Percentiles rank a stretch among this genome's conserved stretches.
Conservation (phyloP, 768 basidiomycete genomes). For the Rhodotorula taiwanensis region DNA sequence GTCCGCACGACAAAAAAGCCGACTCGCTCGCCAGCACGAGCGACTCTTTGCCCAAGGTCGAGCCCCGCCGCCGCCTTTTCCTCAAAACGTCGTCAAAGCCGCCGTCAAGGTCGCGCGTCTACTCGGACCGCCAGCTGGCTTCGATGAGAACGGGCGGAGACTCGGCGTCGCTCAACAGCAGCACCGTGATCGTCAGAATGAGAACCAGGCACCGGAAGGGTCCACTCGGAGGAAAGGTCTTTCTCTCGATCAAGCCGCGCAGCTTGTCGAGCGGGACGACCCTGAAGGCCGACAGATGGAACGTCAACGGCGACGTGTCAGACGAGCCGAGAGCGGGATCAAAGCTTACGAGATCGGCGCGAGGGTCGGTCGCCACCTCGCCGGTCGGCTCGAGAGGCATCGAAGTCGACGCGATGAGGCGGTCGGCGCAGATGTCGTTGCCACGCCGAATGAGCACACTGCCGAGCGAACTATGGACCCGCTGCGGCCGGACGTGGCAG, state of each 20-base stretch:
- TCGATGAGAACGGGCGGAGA: not conserved
- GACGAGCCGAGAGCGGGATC: slow-evolving; percentile 5
- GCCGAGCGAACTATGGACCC: too few species aligned
- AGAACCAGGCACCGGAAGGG: not conserved
- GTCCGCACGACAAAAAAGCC: not conserved
- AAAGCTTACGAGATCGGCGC: not conserved
- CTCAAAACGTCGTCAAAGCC: not conserved
- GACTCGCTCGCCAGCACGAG: not conserved
- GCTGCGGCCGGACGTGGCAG: not conserved
- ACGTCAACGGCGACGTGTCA: not conserved
- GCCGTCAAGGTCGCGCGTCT: slow-evolving; percentile 5
- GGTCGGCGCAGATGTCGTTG: not conserved
- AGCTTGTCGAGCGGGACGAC: not conserved
- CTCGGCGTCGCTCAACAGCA: too few species aligned
- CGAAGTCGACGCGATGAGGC: not conserved
- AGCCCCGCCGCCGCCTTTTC: slow-evolving; percentile 24
- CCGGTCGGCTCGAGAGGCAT: slow-evolving; percentile 2
- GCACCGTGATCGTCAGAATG: too few species aligned
- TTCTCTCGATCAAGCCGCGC: not conserved
- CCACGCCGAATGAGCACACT: too few species aligned
- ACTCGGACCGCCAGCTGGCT: slow-evolving; percentile 26
- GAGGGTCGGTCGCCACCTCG: not conserved
- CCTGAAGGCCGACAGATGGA: not conserved
- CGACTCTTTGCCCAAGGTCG: slow-evolving; percentile 9
- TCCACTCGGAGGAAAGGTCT: not conserved